These are phyloP conservation scores for Clathrospora elynae DNA, from an alignment of 2,329 filamentous ascomycete genomes.

Conservation along the genomic window DNA sequence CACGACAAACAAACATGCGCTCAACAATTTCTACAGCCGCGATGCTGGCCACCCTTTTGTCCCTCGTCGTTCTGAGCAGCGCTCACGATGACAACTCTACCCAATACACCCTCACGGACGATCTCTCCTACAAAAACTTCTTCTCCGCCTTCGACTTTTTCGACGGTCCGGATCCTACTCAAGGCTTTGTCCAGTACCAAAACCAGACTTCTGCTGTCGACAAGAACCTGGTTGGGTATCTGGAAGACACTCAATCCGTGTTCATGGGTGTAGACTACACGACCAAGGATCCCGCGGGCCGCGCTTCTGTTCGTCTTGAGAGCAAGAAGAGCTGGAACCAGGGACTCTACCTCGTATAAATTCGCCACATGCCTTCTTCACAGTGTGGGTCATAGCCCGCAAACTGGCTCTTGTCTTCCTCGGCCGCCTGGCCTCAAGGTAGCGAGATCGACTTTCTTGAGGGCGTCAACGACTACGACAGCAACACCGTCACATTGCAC, in stretches of 20 bases:
- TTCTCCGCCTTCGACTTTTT: conserved; percentile 42
- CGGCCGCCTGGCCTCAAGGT: conserved; percentile 37
- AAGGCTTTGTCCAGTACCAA: conserved; percentile 42
- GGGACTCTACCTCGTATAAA: conserved; percentile 42
- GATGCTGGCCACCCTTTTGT: conserved; percentile 21
- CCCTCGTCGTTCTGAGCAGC: conserved; percentile 3
- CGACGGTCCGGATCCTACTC: conserved; percentile 34
- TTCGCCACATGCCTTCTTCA: conserved; percentile 43
- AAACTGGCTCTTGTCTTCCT: conserved; percentile 39
- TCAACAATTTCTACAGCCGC: not conserved
- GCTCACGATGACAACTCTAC: conserved; percentile 3
- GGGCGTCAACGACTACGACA: conserved; percentile 39
- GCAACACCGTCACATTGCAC: conserved; percentile 43
- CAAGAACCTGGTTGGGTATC: conserved; percentile 25
- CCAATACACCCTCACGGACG: conserved; percentile 32
- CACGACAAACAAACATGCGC: conserved; percentile 3
- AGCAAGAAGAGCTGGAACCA: conserved; percentile 39
- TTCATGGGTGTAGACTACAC: conserved; percentile 52
- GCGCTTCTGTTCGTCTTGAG: conserved; percentile 38
- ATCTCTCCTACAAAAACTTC: conserved; percentile 41
- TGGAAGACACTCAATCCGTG: conserved; percentile 25
- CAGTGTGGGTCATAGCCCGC: conserved; percentile 45
- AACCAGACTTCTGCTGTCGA: conserved; percentile 17
- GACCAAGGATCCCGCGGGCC: conserved; percentile 32
- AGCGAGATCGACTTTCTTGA: conserved; percentile 48